Conservation (phyloP, 805 yeast species). For the Wickerhamiella occidentalis region DNA sequence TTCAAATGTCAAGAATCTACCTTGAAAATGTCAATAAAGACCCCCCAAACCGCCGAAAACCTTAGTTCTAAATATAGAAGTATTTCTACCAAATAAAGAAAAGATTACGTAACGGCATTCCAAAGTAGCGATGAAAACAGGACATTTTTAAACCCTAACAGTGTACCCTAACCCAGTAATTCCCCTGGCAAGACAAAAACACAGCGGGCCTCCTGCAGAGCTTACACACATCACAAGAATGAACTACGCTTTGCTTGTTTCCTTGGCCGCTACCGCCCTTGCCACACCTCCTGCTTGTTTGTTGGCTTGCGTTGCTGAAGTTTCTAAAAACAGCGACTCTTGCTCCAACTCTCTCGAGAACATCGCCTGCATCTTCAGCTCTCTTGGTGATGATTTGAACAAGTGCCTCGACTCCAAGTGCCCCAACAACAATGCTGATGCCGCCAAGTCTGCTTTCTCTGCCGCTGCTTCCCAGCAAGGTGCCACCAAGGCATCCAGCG, state of each 20-base stretch:
- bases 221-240: conserved; percentile 9
- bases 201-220: not conserved
- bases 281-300: conserved; percentile 87
- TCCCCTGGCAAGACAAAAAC: not conserved
- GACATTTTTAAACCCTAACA: not conserved
- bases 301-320: conserved; percentile 74
- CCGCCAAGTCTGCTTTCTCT: conserved; percentile 50
- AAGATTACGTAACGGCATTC: not conserved
- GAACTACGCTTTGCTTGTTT: conserved; percentile 29
- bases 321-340: conserved; percentile 27
- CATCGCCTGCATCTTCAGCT: conserved; percentile 35
- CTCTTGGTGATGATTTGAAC: conserved; percentile 43
- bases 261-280: conserved; percentile 35
- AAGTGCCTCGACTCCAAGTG: conserved; percentile 57
- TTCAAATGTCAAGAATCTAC: conserved; percentile 14
- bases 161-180: not conserved
- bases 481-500: too few relatives aligned
- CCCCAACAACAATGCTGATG: conserved; percentile 40
- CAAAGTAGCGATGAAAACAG: not conserved
- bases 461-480: conserved; percentile 17
- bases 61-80: not conserved
- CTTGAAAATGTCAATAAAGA: conserved; percentile 11
- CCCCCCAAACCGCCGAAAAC: not conserved
- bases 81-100: not conserved
- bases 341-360: conserved; percentile 40